These are phyloP conservation scores for peach (Prunus persica) DNA, from an alignment of 306 rosid species.

Conservation along the genomic window DNA sequence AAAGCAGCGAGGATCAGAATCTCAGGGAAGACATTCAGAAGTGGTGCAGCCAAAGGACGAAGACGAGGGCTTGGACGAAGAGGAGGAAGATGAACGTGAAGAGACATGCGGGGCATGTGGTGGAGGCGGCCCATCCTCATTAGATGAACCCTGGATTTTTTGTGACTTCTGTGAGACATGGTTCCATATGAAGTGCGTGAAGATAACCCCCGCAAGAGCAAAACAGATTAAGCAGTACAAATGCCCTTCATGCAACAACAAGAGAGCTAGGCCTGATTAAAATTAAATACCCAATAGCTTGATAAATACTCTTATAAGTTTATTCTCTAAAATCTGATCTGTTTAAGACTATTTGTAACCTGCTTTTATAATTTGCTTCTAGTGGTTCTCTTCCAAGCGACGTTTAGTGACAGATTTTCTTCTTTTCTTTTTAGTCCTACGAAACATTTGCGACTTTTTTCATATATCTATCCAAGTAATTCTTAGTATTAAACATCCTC, in stretches of 20 bases:
- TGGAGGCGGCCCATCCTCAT: slow-evolving; percentile 73
- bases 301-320: neutral
- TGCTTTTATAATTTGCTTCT: neutral
- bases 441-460: neutral
- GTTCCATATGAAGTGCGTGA: slow-evolving; percentile 96
- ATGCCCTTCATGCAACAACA: slow-evolving; percentile 95
- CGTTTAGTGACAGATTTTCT: slow-evolving; percentile 11
- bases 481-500: neutral
- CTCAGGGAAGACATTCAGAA: slow-evolving; percentile 47
- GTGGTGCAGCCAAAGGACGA: slow-evolving; percentile 48
- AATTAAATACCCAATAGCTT: neutral
- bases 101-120: slow-evolving; percentile 96
- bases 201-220: slow-evolving; percentile 90
- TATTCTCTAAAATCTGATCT: neutral
- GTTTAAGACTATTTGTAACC: neutral
- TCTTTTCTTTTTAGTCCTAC: neutral
- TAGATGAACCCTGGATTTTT: slow-evolving; percentile 93
- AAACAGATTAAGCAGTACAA: slow-evolving; percentile 92
- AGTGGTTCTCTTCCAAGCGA: neutral
- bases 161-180: slow-evolving; percentile 90
- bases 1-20: slow-evolving; percentile 55
- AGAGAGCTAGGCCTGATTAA: slow-evolving; percentile 67
- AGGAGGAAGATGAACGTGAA: slow-evolving; percentile 84
- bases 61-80: slow-evolving; percentile 65
- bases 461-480: slow-evolving; percentile 7